Evolutionary conservation across 2,329 filamentous ascomycete genomes (phyloP).

Genomic region (Colletotrichum cuscutae): DNA sequence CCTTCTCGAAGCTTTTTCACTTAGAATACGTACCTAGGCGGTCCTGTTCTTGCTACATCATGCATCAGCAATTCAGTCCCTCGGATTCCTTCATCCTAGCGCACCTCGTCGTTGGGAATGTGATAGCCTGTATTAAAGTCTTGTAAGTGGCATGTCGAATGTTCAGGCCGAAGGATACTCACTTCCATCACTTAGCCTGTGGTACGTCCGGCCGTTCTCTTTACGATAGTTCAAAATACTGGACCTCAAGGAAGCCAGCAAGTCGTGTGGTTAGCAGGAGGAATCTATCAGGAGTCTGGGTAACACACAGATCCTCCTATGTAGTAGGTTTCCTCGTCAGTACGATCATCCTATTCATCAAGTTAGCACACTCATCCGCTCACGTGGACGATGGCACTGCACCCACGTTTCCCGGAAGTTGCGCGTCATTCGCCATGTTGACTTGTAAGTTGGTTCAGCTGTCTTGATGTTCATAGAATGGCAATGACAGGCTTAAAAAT

Average conservation of each 20-base stretch:
- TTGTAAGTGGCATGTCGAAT: not conserved
- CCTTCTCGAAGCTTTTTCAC: not conserved
- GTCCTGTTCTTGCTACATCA: conserved; percentile 15
- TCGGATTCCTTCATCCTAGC: not conserved
- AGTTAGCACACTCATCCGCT: too few species aligned
- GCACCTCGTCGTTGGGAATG: conserved; percentile 25
- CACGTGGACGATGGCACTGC: too few species aligned
- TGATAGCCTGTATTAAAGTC: conserved; percentile 11
- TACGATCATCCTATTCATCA: too few species aligned
- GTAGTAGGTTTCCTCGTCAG: too few species aligned
- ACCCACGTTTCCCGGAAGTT: too few species aligned
- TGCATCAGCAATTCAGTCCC: not conserved
- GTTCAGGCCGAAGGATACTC: not conserved
- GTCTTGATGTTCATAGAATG: too few species aligned
- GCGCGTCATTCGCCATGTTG: too few species aligned
- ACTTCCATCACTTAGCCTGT: conserved; percentile 36
- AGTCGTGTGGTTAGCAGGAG: not conserved
- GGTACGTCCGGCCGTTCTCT: conserved; percentile 30
- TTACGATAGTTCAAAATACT: conserved; percentile 7
- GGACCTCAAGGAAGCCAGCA: conserved; percentile 2
- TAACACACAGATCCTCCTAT: too few species aligned
- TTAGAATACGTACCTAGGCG: conserved; percentile 3
- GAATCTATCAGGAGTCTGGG: too few species aligned
- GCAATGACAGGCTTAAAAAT: too few species aligned
- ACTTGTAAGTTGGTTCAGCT: too few species aligned